Conservation (phyloP, 192 early-diverging fungal species). For the Backusella australiensis region DNA sequence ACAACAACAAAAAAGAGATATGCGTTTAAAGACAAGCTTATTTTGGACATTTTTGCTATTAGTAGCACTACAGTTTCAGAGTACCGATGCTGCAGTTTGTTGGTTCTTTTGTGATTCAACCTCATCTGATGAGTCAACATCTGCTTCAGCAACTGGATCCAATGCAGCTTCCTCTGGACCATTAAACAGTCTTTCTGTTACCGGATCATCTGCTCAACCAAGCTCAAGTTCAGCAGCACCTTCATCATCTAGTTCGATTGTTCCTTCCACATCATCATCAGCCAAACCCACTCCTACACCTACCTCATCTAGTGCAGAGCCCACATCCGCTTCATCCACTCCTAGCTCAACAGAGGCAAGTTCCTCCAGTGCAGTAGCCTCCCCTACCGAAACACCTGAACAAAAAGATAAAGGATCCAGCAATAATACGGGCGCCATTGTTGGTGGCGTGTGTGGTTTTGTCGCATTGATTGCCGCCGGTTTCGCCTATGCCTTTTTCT, state of each 20-base stretch:
- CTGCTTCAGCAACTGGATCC: not conserved
- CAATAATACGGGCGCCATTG: slow-evolving; percentile 30
- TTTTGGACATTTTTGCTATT: not conserved
- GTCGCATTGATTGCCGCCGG: slow-evolving; percentile 30
- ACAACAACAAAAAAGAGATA: not conserved
- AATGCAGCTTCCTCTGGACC: not conserved
- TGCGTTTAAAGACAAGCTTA: slow-evolving; percentile 2
- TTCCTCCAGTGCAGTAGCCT: not conserved
- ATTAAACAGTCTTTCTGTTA: not conserved
- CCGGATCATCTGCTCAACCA: not conserved
- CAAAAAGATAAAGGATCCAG: not conserved
- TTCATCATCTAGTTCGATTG: not conserved
- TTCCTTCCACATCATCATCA: not conserved
- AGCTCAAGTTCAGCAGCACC: slow-evolving; percentile 1
- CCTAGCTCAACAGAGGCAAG: not conserved
- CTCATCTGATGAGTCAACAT: not conserved
- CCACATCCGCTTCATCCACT: not conserved
- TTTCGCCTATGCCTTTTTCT: slow-evolving; percentile 38
- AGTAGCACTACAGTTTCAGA: not conserved
- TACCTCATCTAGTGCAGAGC: not conserved
- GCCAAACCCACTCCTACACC: not conserved
- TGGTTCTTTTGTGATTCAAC: slow-evolving; percentile 1
- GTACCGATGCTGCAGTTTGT: not conserved
- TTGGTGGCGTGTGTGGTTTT: slow-evolving; percentile 34
- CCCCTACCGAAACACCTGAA: not conserved